Base-by-base conservation (phyloP, 176 grass and related monocot genomes). In the Cymbopogon citratus region DNA sequence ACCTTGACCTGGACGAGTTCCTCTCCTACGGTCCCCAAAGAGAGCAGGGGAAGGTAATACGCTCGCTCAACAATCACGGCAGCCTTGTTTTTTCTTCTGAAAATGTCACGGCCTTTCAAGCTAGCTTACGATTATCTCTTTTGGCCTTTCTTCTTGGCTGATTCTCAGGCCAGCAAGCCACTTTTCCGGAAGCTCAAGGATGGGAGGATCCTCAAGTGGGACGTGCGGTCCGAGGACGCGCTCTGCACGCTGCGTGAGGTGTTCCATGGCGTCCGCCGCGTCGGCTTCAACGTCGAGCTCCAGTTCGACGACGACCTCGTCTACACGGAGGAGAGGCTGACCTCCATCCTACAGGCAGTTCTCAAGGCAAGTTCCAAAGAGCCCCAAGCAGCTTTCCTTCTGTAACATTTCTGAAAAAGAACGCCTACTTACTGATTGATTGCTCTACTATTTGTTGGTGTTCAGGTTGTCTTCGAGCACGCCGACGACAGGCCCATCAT, bases 251-350 rank as follows among this genome's bases (percentile, higher is more conserved):
- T 98, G n/a, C 74, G 71, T 18, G 92, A 98, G 60, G 90, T 62
- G 10, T 91, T 98, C 66, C 69, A 93, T 67, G 33, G 24, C 15
- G 95, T 94, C 7, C 23, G 63, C 1, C 61, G 81, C 5, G 38
- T 98, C 13, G 90, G 92, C 7, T 98, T 98, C 92, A 94, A 98
- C 60, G 79, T 92, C 19, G 94, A 97, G 85, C 65, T 97, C 60
- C 94, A 97, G 73, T 90, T 97, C 31, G 91, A 91, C 62, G 89
- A 91, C 63, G 14, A 85, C 51, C 24, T 87, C 9, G 15, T 29
- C 6, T 97, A 94, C 82, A 64, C 25, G 59, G 94, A 90, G 52
- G 78, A 86, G 15, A 29, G 82, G 35, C 91, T 97, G 21, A 70
- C 76, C 35, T 29, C 15, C 44, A 12, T 39, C 69, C 82, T 97